Evolutionary conservation across 2,329 filamentous ascomycete genomes (phyloP).

Genomic region (Ophiostoma fasciatum): DNA sequence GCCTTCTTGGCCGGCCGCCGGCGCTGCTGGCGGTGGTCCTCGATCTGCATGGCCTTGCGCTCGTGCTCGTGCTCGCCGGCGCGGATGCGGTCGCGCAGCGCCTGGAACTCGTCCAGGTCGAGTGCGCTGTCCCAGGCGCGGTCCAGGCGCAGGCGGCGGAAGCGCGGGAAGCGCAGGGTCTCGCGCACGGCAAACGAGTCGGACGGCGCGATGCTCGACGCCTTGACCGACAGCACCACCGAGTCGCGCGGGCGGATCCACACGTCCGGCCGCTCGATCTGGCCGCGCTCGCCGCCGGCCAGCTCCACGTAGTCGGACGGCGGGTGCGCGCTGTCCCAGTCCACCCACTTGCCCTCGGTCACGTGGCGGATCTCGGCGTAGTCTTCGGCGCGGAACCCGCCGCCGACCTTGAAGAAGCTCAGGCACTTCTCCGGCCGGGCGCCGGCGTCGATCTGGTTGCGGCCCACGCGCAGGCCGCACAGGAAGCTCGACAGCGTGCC

Average conservation of each 20-base stretch:
- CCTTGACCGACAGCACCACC: conserved; percentile 77
- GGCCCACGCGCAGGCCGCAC: conserved; percentile 69
- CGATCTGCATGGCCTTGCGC: conserved; percentile 62
- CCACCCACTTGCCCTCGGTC: conserved; percentile 82
- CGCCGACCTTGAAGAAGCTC: conserved; percentile 98
- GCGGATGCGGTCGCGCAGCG: conserved; percentile 49
- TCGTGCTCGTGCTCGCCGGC: conserved; percentile 58
- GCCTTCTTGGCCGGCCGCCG: conserved; percentile 42
- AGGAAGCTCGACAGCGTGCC: conserved; percentile 74
- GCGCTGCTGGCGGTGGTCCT: conserved; percentile 38
- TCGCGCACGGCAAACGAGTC: conserved; percentile 63
- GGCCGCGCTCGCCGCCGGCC: conserved; percentile 54
- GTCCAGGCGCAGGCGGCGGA: conserved; percentile 68
- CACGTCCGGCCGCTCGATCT: conserved; percentile 69
- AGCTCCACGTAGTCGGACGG: conserved; percentile 69
- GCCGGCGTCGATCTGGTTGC: conserved; percentile 45
- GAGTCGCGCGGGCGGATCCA: conserved; percentile 90
- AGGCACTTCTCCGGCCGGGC: conserved; percentile 60
- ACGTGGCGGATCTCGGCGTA: conserved; percentile 69
- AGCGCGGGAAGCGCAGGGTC: conserved; percentile 83
- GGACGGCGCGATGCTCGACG: conserved; percentile 58
- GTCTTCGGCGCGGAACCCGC: conserved; percentile 73
- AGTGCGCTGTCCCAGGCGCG: conserved; percentile 72
- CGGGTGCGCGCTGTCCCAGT: conserved; percentile 66
- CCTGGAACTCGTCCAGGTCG: conserved; percentile 61